phyloP scores from a whole-genome alignment of 2,329 filamentous ascomycete species.

The Cladophialophora yegresii region DNA sequence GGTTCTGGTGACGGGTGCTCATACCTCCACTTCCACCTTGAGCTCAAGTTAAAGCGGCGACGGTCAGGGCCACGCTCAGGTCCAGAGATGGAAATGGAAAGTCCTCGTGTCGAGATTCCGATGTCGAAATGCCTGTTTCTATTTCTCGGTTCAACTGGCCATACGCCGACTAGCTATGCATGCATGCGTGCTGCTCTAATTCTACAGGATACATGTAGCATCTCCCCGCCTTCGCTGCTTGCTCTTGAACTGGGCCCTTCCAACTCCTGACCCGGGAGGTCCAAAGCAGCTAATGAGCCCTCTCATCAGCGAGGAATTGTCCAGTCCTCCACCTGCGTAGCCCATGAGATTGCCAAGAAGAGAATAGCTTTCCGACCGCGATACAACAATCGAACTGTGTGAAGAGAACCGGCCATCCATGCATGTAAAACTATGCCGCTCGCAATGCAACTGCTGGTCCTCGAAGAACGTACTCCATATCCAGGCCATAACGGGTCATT shows the following conservation, averaged over 20 bases:
- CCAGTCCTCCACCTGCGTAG: not conserved
- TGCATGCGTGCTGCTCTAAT: constrained; percentile 1
- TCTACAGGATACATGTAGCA: constrained; percentile 1
- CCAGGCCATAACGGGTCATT: constrained; percentile 19
- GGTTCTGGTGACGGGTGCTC: too few species aligned
- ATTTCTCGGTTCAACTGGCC: not conserved
- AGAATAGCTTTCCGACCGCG: constrained; percentile 2
- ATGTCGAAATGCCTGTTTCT: too few species aligned
- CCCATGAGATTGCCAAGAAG: constrained; percentile 13
- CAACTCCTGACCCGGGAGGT: not conserved
- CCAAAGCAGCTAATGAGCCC: not conserved
- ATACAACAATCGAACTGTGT: constrained; percentile 6
- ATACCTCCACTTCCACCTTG: too few species aligned
- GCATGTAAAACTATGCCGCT: constrained; percentile 9
- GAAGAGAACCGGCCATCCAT: constrained; percentile 5
- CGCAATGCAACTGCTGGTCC: constrained; percentile 10
- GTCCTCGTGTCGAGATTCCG: too few species aligned
- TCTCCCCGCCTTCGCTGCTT: not conserved
- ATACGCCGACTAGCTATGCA: not conserved
- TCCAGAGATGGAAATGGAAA: too few species aligned
- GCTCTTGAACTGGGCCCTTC: not conserved
- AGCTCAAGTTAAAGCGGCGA: too few species aligned
- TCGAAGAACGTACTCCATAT: constrained; percentile 24
- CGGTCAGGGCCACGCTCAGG: too few species aligned
- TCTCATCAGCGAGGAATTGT: not conserved